These are phyloP conservation scores for Suhomyces maxii DNA, from an alignment of 1,139 yeast species.

Conservation along the genomic window DNA sequence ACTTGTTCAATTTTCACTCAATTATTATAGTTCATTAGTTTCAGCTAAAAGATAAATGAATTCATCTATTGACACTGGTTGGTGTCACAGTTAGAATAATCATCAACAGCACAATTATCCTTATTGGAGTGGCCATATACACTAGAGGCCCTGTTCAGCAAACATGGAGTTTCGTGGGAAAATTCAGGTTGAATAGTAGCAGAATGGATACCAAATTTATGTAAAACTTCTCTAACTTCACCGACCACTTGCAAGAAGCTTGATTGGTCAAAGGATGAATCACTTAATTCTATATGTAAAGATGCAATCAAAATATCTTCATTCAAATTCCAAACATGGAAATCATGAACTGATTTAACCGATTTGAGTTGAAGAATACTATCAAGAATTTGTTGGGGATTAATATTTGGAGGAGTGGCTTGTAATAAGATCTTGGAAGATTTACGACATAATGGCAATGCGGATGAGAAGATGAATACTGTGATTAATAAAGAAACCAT, in stretches of 20 bases:
- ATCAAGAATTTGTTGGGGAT: constrained; percentile 70
- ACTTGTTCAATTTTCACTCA: too few species aligned
- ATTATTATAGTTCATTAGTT: too few species aligned
- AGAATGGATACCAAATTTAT: constrained; percentile 83
- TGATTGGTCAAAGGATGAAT: constrained; percentile 31
- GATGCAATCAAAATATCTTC: constrained; percentile 89
- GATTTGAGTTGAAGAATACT: constrained; percentile 69
- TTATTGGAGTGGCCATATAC: constrained; percentile 38
- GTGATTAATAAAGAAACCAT: constrained; percentile 82
- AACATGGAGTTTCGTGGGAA: constrained; percentile 9
- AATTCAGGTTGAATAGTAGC: constrained; percentile 96
- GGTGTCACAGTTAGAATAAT: constrained; percentile 37
- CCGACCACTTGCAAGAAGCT: constrained; percentile 72
- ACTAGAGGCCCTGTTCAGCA: constrained; percentile 16
- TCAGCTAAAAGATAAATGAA: too few species aligned
- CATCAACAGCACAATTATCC: constrained; percentile 35
- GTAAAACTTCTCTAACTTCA: constrained; percentile 76
- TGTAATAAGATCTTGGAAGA: constrained; percentile 87
- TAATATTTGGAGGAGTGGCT: constrained; percentile 83
- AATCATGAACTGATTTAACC: constrained; percentile 85
- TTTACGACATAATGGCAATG: constrained; percentile 83
- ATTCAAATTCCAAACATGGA: constrained; percentile 94
- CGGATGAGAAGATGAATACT: constrained; percentile 83
- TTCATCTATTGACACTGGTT: constrained; percentile 23
- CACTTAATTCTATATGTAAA: constrained; percentile 74